Conservation (phyloP, 345 rosid genomes). For the Eucalyptus leucophloia region DNA sequence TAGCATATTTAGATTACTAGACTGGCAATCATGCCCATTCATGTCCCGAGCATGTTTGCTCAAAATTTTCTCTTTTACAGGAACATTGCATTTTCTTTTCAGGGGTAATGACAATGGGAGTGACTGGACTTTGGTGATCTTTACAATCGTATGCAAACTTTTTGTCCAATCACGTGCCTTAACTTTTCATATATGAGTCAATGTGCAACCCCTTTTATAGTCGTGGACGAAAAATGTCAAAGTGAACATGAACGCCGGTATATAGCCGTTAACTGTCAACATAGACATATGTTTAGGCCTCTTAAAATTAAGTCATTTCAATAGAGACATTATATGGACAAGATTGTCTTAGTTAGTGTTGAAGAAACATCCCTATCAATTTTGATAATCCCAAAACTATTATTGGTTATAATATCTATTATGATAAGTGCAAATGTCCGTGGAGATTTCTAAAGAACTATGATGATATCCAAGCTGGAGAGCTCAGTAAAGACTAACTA, state of each 20-base stretch:
- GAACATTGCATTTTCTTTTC: not conserved
- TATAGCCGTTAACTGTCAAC: not conserved
- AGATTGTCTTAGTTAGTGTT: not conserved
- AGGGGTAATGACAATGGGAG: not conserved
- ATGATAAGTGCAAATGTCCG: not conserved
- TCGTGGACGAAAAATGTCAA: not conserved
- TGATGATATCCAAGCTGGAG: not conserved
- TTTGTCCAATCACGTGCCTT: not conserved
- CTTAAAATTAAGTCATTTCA: not conserved
- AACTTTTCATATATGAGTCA: not conserved
- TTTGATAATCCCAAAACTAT: not conserved
- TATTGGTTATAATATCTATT: not conserved
- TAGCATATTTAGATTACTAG: not conserved
- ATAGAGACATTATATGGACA: not conserved
- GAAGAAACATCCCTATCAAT: not conserved
- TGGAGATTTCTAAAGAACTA: not conserved
- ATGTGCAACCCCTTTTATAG: not conserved
- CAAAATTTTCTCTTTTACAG: not conserved
- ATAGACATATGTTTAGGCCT: not conserved
- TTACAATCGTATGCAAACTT: not conserved
- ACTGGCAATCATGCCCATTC: not conserved
- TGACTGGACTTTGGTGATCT: not conserved
- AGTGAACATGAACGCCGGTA: not conserved
- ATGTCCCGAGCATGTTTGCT: not conserved
- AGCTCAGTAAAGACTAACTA: not conserved